Percentiles rank a stretch among this genome's conserved stretches.
Evolutionary conservation across 1,284 basidiomycete species (phyloP).

Genomic region (Inonotus obliquus): DNA sequence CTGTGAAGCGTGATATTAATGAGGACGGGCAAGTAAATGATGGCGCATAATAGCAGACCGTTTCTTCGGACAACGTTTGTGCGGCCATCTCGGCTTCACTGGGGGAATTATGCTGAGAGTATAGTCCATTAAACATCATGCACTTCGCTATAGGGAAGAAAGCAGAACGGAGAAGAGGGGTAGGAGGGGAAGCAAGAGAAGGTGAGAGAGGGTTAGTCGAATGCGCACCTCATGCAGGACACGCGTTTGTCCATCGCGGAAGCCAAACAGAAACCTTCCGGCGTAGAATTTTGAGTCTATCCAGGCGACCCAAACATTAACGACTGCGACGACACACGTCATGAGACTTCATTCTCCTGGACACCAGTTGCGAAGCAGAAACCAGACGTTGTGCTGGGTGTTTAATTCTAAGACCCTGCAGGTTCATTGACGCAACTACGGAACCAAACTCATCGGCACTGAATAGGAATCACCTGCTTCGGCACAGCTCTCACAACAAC

Average conservation of each 20-base stretch:
- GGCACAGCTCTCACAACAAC: not conserved
- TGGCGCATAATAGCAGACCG: not conserved
- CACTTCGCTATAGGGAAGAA: not conserved
- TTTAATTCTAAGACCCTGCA: not conserved
- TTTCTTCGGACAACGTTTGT: conserved; percentile 62
- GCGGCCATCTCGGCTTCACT: conserved; percentile 69
- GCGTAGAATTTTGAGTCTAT: not conserved
- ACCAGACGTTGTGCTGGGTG: too few relatives aligned
- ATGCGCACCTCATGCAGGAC: not conserved
- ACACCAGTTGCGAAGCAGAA: not conserved
- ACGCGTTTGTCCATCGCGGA: conserved; percentile 1
- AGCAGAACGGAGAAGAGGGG: not conserved
- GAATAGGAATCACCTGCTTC: conserved; percentile 12
- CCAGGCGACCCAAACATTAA: not conserved
- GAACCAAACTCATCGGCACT: not conserved
- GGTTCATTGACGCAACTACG: not conserved
- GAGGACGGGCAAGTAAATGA: not conserved
- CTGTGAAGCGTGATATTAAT: not conserved
- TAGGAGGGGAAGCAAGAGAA: not conserved
- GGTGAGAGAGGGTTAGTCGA: not conserved
- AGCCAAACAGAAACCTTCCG: conserved; percentile 6
- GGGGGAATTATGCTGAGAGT: conserved; percentile 46
- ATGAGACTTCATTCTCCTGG: not conserved
- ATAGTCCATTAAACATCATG: conserved; percentile 48
- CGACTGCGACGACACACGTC: too few relatives aligned